Base-by-base conservation (phyloP, 352 stramenopile species). In the Blastocystis sp. region DNA sequence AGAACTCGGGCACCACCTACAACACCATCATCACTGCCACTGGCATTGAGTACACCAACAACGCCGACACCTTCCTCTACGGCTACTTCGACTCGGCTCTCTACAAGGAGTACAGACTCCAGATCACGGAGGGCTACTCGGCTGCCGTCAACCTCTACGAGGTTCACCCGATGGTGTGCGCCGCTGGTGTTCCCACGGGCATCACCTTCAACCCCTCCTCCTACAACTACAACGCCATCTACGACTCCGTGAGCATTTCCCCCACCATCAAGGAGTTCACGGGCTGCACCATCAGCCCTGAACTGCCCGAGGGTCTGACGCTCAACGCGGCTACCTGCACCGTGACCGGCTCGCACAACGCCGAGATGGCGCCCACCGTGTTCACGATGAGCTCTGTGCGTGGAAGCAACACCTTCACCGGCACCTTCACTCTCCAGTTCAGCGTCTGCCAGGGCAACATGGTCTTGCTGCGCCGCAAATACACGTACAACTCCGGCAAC, bases 131-230 rank as follows among this genome's bases (percentile, higher is more conserved):
- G 48, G 34, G n/a, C 10, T 45, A n/a, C n/a, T 48, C 71, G 43
- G 38, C 70, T 52, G 62, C n/a, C 41, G 43, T 62, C 23, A 43
- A 81, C 41, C 14, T 38, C 4, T 64, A 64, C 40, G 71, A 81
- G 48, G 43, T 81, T n/a, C 71, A 81, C 7, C 71, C 48, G 17
- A 45, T 81, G 41, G 71, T 81, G 5, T 81, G 71, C 43, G 66
- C 41, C 48, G 71, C 66, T 1, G n/a, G 38, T 11, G 17, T 81
- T 1, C 56, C 34, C 7, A 28, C 41, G 52, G 5, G 1, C 21
- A 81, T 81, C 41, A 19, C 38, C 11, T 81, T 67, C 60, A 2
- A 21, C 0, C 52, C 21, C 7, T 11, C 48, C 17, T 28, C 5
- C 48, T 81, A 81, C n/a, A 81, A 9, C 28, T 2, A 40, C 14